Conservation (phyloP, 208 protist species). For the Leishmania gerbilli region DNA sequence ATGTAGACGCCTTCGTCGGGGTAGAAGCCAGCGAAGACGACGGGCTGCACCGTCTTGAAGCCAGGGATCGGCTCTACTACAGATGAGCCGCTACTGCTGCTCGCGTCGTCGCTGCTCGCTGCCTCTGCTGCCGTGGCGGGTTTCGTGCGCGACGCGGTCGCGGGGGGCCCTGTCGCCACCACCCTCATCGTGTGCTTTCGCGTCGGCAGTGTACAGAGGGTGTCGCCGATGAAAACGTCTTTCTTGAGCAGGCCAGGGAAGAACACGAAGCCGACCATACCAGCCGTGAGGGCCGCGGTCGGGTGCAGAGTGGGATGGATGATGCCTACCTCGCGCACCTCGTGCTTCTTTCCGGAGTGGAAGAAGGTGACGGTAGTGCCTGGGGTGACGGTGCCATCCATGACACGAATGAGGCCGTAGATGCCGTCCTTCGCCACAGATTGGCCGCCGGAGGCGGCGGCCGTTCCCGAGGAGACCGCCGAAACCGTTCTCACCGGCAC, state of each 20-base stretch:
- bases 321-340: conserved; percentile 94
- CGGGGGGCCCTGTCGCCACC: not conserved
- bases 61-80: conserved; percentile 47
- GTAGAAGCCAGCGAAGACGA: conserved; percentile 97
- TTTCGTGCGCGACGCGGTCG: not conserved
- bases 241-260: conserved; percentile 72
- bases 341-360: conserved; percentile 61
- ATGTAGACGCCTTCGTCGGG: conserved; percentile 90
- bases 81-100: not conserved
- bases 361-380: conserved; percentile 73
- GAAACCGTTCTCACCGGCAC: not conserved
- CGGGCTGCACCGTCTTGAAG: conserved; percentile 84
- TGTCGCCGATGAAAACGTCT: conserved; percentile 96
- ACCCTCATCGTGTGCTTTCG: conserved; percentile 47
- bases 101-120: not conserved
- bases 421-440: conserved; percentile 45
- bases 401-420: conserved; percentile 84
- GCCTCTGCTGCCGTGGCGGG: not conserved
- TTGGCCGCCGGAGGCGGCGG: conserved; percentile 14
- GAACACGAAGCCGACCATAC: conserved; percentile 97
- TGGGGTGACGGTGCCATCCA: conserved; percentile 90
- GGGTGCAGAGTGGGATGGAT: conserved; percentile 92
- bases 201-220: conserved; percentile 82
- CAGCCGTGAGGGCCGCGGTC: conserved; percentile 77
- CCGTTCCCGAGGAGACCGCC: conserved; percentile 4